Evolutionary conservation across 2,329 filamentous ascomycete species (phyloP), one percentile per base, ranked within the genome.

Genomic region (Fusarium staphyleae): DNA sequence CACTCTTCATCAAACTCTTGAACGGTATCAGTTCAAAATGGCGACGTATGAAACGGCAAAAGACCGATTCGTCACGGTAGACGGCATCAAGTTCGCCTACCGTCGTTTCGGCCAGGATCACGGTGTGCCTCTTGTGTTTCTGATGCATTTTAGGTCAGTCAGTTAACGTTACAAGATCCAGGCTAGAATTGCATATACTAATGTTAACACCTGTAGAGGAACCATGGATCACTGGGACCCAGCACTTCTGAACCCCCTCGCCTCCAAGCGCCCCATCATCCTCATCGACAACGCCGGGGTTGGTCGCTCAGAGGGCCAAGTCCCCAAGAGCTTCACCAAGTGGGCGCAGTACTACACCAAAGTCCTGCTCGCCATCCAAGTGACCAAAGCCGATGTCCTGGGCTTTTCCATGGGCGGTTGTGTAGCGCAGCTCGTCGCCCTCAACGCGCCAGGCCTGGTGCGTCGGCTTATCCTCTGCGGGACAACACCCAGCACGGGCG

Each of bases 341-440:
- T 74, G 70, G 70, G 71, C 71, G 10, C 55, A 62, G 44, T 59
- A 72, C 48, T 74, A 72, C 61, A 58, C 71, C 24, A 66, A 72
- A n/a, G 71, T 75, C 13, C 69, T 75, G 19, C 51, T 55, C 24
- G 72, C 68, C 3, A 74, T 77, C 55, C 74, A 74, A 5, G 57
- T 79, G n/a, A 26, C 48, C 0, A 62, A 75, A 42, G 69, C 75
- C 39, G 78, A 82, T 51, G 57, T 82, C 7, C 49, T 82, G 33
- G 80, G 80, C 1, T 82, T 78, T 65, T 80, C 76, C 9, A 78
- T 82, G 73, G 79, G 80, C 12, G 79, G 79, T 1, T 73, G 70
- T 26, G 73, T 73, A 4, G 78, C 76, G 6, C 79, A 81, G 56
- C 65, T 78, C 40, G 66, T 80, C 4, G 76, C 77, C 2, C 69